Percentiles rank a stretch among this genome's conserved stretches.
These are phyloP conservation scores for Solanum pimpinellifolium DNA, from an alignment of 257 asterid genomes.

Conservation along the genomic window DNA sequence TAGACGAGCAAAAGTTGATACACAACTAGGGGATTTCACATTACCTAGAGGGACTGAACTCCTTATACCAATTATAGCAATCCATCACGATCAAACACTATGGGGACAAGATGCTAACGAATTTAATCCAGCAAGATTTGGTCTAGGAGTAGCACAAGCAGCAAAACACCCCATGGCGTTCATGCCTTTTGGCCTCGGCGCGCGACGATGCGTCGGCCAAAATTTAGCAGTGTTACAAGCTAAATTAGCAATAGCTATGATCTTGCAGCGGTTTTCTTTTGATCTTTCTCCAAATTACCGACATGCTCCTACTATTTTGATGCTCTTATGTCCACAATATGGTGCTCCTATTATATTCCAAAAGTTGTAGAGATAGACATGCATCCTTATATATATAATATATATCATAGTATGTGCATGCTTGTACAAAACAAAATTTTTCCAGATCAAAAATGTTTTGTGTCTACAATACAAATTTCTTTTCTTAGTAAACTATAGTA, in stretches of 20 bases:
- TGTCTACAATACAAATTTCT: background rate
- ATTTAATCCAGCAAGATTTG: constrained; percentile 57
- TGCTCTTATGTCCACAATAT: constrained; percentile 63
- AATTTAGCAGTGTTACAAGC: constrained; percentile 69
- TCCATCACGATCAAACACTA: constrained; percentile 48
- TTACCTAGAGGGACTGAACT: constrained; percentile 59
- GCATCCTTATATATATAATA: background rate
- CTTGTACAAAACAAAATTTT: background rate
- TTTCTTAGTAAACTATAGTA: background rate
- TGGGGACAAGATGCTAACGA: constrained; percentile 74
- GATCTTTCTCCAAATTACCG: constrained; percentile 43
- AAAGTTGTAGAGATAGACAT: background rate
- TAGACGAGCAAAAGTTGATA: constrained; percentile 57
- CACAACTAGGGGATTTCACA: constrained; percentile 46
- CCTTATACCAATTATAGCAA: constrained; percentile 65
- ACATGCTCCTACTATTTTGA: constrained; percentile 60
- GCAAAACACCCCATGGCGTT: constrained; percentile 18
- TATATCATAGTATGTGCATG: background rate
- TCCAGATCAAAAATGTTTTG: background rate
- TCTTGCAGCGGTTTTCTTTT: constrained; percentile 44
- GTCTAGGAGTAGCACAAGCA: constrained; percentile 11
- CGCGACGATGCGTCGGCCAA: constrained; percentile 69
- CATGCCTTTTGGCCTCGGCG: constrained; percentile 69
- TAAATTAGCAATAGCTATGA: constrained; percentile 61
- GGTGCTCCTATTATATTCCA: constrained; percentile 33